Evolutionary conservation across 768 basidiomycete species (phyloP).

Genomic region (Leccinum ochraceum): DNA sequence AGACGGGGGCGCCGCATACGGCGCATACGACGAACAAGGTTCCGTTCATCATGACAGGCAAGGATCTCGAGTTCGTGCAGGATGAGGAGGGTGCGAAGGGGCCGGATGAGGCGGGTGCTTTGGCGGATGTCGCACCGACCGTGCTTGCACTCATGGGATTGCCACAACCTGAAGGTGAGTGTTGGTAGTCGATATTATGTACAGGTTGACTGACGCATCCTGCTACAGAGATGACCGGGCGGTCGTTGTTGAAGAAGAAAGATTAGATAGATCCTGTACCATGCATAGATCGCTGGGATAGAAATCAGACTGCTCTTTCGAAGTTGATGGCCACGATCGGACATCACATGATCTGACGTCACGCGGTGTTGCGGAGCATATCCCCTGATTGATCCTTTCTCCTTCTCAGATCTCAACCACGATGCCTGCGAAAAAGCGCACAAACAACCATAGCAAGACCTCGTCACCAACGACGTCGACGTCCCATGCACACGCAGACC

Average conservation of each 20-base stretch:
- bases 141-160: conserved; percentile 77
- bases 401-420: background rate
- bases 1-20: conserved; percentile 86
- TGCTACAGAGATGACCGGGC: conserved; percentile 31
- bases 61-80: conserved; percentile 52
- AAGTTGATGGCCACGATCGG: background rate
- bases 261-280: conserved; percentile 18
- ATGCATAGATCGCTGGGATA: conserved; percentile 11
- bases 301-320: background rate
- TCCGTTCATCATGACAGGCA: conserved; percentile 85
- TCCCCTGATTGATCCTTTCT: background rate
- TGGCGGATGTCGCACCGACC: conserved; percentile 92
- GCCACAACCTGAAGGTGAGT: conserved; percentile 65
- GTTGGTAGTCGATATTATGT: background rate
- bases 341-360: conserved; percentile 25
- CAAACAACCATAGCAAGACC: conserved; percentile 11
- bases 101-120: conserved; percentile 66
- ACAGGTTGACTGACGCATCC: conserved; percentile 1
- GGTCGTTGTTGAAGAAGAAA: conserved; percentile 31
- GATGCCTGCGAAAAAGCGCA: conserved; percentile 24
- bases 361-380: background rate
- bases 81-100: conserved; percentile 49
- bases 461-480: conserved; percentile 14
- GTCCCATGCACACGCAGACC: conserved; percentile 8
- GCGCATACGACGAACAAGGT: conserved; percentile 89